A percentile compares a stretch with the other conserved stretches of the same genome.
phyloP scores from a whole-genome alignment of 2,329 filamentous ascomycete genomes.

The Botrytis medusae region DNA sequence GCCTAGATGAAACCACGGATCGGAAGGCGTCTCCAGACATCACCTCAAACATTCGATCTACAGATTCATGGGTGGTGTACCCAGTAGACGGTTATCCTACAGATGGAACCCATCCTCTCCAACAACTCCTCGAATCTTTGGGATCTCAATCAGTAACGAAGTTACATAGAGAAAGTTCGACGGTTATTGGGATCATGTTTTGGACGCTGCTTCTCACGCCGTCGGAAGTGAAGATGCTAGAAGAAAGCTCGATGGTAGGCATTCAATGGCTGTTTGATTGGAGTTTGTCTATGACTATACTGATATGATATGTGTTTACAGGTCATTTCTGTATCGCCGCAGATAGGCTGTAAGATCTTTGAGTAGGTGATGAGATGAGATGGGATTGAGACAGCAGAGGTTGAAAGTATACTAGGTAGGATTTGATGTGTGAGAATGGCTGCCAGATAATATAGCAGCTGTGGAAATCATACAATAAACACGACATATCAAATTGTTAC shows the following conservation, averaged over 20 bases:
- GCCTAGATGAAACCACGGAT: neutral
- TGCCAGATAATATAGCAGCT: too few species aligned
- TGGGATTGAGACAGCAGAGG: neutral
- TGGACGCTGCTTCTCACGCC: neutral
- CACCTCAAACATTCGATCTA: neutral
- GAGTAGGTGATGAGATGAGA: neutral
- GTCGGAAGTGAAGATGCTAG: neutral
- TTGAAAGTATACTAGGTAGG: neutral
- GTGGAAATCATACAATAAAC: neutral
- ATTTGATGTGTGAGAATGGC: neutral
- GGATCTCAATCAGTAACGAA: neutral
- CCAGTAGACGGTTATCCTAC: neutral
- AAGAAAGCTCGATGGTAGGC: neutral
- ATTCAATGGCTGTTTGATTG: neutral
- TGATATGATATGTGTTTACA: neutral
- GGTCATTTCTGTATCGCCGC: neutral
- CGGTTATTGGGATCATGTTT: neutral
- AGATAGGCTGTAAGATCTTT: fast-evolving
- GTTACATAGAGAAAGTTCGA: fast-evolving
- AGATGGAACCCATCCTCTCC: neutral
- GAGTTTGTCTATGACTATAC: neutral
- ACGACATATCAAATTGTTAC: neutral
- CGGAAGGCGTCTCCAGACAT: neutral
- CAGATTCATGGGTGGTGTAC: neutral
- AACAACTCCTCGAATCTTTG: neutral